phyloP scores from a whole-genome alignment of 495 filamentous ascomycete species.

The Trichoderma parareesei region DNA sequence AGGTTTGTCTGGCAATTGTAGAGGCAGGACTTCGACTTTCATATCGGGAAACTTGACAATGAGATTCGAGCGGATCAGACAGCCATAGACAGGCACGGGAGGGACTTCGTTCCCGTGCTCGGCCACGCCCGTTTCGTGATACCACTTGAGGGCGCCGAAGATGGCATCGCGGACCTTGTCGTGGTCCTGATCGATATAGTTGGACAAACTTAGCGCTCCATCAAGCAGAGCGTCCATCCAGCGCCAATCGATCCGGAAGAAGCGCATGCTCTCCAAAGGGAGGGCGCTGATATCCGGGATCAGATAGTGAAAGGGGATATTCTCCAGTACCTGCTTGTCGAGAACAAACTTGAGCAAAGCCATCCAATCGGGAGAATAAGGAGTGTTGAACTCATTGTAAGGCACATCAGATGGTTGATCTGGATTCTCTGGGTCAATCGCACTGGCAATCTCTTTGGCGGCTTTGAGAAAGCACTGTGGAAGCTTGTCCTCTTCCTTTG shows the following conservation, averaged over 20 bases:
- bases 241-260: conserved; percentile 36
- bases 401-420: not conserved
- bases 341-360: conserved; percentile 30
- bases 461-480: no score
- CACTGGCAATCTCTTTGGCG: no score
- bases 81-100: conserved; percentile 16
- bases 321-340: conserved; percentile 28
- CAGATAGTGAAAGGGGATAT: conserved; percentile 34
- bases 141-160: conserved; percentile 25
- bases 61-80: conserved; percentile 11
- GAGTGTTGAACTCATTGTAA: conserved; percentile 15
- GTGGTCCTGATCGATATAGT: conserved; percentile 25
- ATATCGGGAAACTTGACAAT: not conserved
- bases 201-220: conserved; percentile 36
- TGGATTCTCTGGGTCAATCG: not conserved
- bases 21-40: not conserved
- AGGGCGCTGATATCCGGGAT: conserved; percentile 30
- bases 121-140: conserved; percentile 15
- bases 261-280: conserved; percentile 33
- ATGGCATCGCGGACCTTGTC: conserved; percentile 17
- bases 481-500: no score
- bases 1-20: not conserved
- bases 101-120: conserved; percentile 15
- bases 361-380: conserved; percentile 25
- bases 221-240: conserved; percentile 41